Conservation (phyloP, 768 basidiomycete species). For the Rhizopogon rudus region DNA sequence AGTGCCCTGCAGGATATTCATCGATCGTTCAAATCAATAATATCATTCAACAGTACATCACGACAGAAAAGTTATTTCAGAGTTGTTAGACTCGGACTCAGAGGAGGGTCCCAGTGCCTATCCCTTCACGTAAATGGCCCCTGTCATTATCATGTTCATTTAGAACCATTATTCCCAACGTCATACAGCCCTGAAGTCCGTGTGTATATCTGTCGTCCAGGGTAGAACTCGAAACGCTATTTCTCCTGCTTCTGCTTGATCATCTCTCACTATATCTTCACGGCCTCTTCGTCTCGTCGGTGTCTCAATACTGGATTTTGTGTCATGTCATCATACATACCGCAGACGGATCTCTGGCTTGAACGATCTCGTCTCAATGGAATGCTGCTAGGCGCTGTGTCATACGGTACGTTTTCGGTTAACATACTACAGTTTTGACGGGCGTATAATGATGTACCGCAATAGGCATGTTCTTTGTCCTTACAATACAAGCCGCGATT, state of each 20-base stretch:
- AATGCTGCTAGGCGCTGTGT: slow-evolving; percentile 13
- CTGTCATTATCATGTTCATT: no score
- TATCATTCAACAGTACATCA: no score
- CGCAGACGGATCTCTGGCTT: slow-evolving; percentile 18
- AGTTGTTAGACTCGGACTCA: no score
- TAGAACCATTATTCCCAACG: no score
- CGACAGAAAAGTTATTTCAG: no score
- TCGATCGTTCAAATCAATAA: no score
- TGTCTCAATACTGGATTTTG: not conserved
- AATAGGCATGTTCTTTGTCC: slow-evolving; percentile 17
- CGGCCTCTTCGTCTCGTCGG: not conserved
- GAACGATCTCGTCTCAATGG: slow-evolving; percentile 22
- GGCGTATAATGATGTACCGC: not conserved
- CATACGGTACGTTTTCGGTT: slow-evolving; percentile 14
- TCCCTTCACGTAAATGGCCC: no score
- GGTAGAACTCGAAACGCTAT: not conserved
- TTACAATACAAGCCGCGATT: slow-evolving; percentile 14
- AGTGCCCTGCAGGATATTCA: no score
- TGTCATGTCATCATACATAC: slow-evolving; percentile 15
- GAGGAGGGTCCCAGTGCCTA: no score
- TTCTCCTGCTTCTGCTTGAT: not conserved
- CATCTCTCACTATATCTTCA: not conserved
- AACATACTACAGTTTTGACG: not conserved
- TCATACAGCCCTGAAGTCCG: no score
- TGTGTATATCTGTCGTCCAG: not conserved